Conservation (phyloP, 2,329 filamentous ascomycete species). For the Lachnellula arida region DNA sequence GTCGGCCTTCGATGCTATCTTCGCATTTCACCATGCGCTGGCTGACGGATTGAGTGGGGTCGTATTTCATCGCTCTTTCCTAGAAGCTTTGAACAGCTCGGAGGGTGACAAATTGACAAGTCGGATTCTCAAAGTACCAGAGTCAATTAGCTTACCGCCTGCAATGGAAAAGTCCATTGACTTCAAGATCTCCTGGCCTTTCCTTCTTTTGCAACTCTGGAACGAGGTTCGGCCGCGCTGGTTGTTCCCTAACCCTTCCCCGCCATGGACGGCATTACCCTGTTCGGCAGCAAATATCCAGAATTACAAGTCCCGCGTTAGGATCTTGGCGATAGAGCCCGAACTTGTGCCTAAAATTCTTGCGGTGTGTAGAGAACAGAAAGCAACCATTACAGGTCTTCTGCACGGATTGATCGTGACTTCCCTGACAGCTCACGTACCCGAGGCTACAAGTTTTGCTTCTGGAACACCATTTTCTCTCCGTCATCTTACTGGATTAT, state of each 20-base stretch:
- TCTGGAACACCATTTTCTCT: constrained; percentile 42
- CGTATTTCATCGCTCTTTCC: constrained; percentile 45
- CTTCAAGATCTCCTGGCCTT: constrained; percentile 36
- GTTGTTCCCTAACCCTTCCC: constrained; percentile 27
- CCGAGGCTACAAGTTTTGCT: constrained; percentile 34
- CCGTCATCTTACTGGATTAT: constrained; percentile 34
- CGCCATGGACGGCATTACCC: constrained; percentile 38
- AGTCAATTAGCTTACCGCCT: constrained; percentile 21
- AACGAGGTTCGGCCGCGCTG: constrained; percentile 37
- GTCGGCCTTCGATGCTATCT: constrained; percentile 33
- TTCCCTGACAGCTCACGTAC: constrained; percentile 38
- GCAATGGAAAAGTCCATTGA: constrained; percentile 20
- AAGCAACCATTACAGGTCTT: constrained; percentile 45
- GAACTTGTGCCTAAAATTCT: constrained; percentile 4
- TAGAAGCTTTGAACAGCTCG: constrained; percentile 37
- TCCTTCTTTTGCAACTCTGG: constrained; percentile 40
- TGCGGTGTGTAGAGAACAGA: constrained; percentile 25
- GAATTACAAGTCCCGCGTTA: constrained; percentile 6
- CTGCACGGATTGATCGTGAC: constrained; percentile 42
- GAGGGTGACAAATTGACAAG: constrained; percentile 4
- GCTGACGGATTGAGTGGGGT: constrained; percentile 47
- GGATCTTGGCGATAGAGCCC: constrained; percentile 9
- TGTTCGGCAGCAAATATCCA: constrained; percentile 33
- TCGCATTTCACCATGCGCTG: constrained; percentile 49
- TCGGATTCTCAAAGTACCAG: constrained; percentile 30